Percentiles rank a stretch among this genome's conserved stretches.
Conservation (phyloP, 805 yeast species). For the Lipomyces mesembrius region DNA sequence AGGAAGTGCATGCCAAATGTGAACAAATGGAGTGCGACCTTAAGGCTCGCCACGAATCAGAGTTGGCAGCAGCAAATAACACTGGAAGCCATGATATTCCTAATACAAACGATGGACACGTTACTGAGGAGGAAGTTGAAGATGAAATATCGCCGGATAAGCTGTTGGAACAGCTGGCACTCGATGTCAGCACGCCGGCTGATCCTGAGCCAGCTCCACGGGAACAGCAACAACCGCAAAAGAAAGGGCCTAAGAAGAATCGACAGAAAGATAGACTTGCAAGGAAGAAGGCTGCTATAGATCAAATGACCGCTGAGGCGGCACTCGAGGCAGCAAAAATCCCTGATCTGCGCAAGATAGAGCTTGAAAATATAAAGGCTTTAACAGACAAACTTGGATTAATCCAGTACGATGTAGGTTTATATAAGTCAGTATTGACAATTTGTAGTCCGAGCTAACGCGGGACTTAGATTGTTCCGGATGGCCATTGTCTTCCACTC, state of each 20-base stretch:
- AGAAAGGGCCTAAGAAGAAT: conserved; percentile 53
- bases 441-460: background rate
- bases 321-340: conserved; percentile 64
- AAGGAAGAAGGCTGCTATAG: conserved; percentile 70
- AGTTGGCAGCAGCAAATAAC: conserved; percentile 45
- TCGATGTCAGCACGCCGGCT: conserved; percentile 41
- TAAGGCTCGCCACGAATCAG: conserved; percentile 59
- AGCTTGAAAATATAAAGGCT: conserved; percentile 66
- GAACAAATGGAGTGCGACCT: conserved; percentile 62
- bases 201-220: conserved; percentile 7
- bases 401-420: conserved; percentile 30
- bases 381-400: conserved; percentile 18
- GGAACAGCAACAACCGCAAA: background rate
- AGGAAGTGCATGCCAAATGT: conserved; percentile 65
- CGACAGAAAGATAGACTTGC: conserved; percentile 85
- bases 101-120: conserved; percentile 8
- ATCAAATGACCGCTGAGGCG: conserved; percentile 68
- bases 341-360: conserved; percentile 73
- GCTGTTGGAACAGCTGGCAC: conserved; percentile 62
- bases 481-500: conserved; percentile 93
- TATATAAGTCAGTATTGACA: background rate
- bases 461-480: conserved; percentile 57
- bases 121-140: conserved; percentile 42
- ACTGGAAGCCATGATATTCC: conserved; percentile 2
- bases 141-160: conserved; percentile 62